Conservation (phyloP, 306 rosid genomes). For the Cicer arietinum region DNA sequence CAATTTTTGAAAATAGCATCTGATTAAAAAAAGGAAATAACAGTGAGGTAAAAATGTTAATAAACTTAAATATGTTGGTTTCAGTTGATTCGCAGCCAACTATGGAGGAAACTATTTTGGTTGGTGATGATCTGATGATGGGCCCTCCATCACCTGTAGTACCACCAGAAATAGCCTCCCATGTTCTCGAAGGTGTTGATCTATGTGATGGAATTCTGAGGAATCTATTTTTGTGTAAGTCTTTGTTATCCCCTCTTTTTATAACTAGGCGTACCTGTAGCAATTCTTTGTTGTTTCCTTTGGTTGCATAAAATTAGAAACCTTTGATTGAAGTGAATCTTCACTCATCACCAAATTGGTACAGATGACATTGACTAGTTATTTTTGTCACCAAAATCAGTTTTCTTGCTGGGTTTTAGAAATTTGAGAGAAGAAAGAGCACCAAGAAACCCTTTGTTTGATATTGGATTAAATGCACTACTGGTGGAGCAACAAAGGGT, state of each 20-base stretch:
- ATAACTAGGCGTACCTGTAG: not conserved
- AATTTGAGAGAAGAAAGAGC: not conserved
- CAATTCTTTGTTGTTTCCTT: constrained; percentile 26
- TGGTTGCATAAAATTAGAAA: not conserved
- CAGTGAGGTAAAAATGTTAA: not conserved
- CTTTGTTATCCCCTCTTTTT: not conserved
- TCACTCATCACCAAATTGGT: not conserved
- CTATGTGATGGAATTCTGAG: constrained; percentile 85
- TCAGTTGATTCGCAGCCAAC: constrained; percentile 91
- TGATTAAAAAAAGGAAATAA: not conserved
- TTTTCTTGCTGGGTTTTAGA: constrained; percentile 11
- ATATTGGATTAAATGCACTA: no score
- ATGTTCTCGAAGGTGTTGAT: constrained; percentile 89
- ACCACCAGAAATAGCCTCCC: constrained; percentile 92
- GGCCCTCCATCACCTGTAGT: constrained; percentile 94
- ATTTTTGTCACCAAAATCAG: constrained; percentile 9
- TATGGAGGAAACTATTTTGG: constrained; percentile 95
- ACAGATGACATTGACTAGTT: not conserved
- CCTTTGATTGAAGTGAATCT: not conserved
- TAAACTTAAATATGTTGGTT: constrained; percentile 36
- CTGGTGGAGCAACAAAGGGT: no score
- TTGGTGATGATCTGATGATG: constrained; percentile 91
- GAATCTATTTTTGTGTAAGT: constrained; percentile 88
- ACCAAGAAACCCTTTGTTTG: not conserved
- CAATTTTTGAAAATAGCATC: constrained; percentile 12